These are phyloP conservation scores for Rosa lucieae DNA, from an alignment of 306 rosid species.

Conservation along the genomic window DNA sequence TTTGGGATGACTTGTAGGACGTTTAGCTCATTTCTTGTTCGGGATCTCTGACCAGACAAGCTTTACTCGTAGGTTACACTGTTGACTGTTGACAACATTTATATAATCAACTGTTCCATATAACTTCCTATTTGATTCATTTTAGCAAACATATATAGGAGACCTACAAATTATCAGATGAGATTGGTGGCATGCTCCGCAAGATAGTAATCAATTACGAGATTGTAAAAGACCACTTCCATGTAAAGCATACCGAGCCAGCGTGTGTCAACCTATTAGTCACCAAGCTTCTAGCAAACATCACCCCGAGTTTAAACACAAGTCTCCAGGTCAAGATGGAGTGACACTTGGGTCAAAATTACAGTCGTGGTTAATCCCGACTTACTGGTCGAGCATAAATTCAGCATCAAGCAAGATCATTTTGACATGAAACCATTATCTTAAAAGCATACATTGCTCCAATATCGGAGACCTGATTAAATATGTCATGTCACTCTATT, in stretches of 20 bases:
- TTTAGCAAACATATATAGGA: neutral
- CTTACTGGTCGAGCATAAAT: neutral
- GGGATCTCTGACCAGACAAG: conserved; percentile 46
- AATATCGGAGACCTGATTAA: neutral
- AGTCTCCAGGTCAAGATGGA: neutral
- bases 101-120: no score
- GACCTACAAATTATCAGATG: neutral
- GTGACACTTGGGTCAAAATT: neutral
- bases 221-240: neutral
- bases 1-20: neutral
- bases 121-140: neutral
- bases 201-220: neutral
- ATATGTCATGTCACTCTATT: neutral
- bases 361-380: neutral
- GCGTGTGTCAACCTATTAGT: neutral
- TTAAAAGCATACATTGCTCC: neutral
- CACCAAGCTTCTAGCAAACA: neutral
- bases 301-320: neutral
- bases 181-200: neutral
- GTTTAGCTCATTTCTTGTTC: conserved; percentile 33
- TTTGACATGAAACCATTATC: neutral
- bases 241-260: neutral
- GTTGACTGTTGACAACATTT: no score
- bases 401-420: neutral
- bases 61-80: conserved; percentile 10